These are phyloP conservation scores for Macrolepiota fuliginosa DNA, from an alignment of 768 basidiomycete species.

Conservation along the genomic window DNA sequence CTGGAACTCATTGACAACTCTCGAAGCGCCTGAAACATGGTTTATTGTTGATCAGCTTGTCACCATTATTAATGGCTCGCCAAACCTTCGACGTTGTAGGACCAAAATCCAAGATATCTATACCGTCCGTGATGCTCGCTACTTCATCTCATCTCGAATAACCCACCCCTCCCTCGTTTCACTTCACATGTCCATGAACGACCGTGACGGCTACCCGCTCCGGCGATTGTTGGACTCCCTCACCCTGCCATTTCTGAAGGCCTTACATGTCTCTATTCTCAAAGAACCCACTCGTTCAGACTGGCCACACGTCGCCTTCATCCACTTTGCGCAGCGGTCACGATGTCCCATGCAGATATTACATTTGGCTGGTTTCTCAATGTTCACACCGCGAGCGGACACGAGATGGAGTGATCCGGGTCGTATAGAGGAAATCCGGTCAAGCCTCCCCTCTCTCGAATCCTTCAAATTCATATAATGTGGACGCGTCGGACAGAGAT, in stretches of 20 bases:
- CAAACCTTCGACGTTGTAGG: not conserved
- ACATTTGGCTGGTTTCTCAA: not conserved
- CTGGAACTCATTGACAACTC: constrained; percentile 4
- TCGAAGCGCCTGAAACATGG: constrained; percentile 2
- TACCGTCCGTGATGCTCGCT: not conserved
- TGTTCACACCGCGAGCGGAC: not conserved
- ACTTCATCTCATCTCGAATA: not conserved
- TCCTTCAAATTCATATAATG: not conserved
- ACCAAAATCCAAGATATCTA: constrained; percentile 3
- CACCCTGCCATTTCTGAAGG: not conserved
- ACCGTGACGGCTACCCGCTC: not conserved
- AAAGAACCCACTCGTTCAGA: constrained; percentile 2
- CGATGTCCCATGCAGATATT: not conserved
- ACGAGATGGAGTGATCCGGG: not conserved
- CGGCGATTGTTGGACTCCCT: not conserved
- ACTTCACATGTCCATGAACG: not conserved
- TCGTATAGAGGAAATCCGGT: not conserved
- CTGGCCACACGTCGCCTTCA: constrained; percentile 3
- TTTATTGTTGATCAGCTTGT: constrained; percentile 1
- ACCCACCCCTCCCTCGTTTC: not conserved
- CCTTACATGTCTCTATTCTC: not conserved
- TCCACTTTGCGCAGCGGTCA: not conserved
- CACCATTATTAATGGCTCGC: constrained; percentile 4
- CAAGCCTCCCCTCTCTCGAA: not conserved
- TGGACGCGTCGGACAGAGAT: not conserved